Evolutionary conservation across 2,329 filamentous ascomycete genomes (phyloP).

Genomic region (Aspergillus terreus): DNA sequence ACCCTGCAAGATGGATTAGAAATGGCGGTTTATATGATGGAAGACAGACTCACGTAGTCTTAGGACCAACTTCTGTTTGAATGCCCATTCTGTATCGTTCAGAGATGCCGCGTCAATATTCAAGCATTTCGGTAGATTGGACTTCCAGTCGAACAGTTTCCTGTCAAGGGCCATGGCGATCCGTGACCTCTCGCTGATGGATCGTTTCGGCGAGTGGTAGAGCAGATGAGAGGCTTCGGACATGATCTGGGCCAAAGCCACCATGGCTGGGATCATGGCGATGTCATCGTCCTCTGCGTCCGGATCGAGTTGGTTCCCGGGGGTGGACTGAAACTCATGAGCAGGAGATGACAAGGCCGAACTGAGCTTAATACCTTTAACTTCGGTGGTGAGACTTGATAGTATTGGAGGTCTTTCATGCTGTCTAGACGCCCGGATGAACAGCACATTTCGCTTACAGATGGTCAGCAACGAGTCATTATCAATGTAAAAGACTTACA

Average conservation of each 20-base stretch:
- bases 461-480: background rate
- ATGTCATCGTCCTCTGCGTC: slow-evolving; percentile 21
- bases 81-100: slow-evolving; percentile 27
- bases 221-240: slow-evolving; percentile 25
- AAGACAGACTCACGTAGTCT: slow-evolving; percentile 17
- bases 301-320: slow-evolving; percentile 7
- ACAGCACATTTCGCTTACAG: slow-evolving; percentile 27
- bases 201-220: slow-evolving; percentile 19
- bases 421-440: slow-evolving; percentile 27
- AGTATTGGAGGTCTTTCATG: slow-evolving; percentile 25
- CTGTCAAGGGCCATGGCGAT: slow-evolving; percentile 19
- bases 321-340: slow-evolving; percentile 1
- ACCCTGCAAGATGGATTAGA: slow-evolving; percentile 14
- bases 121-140: slow-evolving; percentile 15
- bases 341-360: background rate
- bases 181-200: slow-evolving; percentile 18
- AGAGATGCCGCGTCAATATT: slow-evolving; percentile 19
- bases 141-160: slow-evolving; percentile 19
- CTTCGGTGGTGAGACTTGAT: slow-evolving; percentile 19
- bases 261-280: slow-evolving; percentile 24
- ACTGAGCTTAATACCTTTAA: slow-evolving; percentile 10
- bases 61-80: slow-evolving; percentile 30
- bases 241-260: slow-evolving; percentile 23
- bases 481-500: slow-evolving; percentile 7
- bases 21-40: background rate